Conservation (phyloP, 192 early-diverging fungal genomes). For the Coemansia pectinata region DNA sequence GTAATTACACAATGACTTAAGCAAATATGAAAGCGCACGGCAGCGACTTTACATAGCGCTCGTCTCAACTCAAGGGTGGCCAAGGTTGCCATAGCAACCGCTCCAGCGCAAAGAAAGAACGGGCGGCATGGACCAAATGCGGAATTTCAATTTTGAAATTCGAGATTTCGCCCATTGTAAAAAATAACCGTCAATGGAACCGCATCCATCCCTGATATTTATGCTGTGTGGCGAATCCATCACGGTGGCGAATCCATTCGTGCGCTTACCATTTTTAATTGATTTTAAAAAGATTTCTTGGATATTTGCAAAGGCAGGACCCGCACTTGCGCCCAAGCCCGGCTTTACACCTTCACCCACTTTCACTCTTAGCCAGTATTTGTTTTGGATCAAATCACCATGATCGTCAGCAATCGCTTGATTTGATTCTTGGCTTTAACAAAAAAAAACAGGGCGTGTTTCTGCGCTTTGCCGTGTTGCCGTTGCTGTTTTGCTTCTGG, state of each 20-base stretch:
- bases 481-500: too few relatives aligned
- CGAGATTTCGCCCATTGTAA: background rate
- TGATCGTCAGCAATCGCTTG: background rate
- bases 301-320: background rate
- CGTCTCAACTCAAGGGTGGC: background rate
- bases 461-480: too few relatives aligned
- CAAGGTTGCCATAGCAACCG: background rate
- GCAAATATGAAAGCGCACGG: background rate
- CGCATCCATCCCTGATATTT: background rate
- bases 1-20: background rate
- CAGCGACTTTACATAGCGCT: background rate
- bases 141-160: background rate
- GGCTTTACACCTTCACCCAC: background rate
- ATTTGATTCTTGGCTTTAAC: background rate
- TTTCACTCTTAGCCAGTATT: background rate
- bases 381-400: background rate
- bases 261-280: constrained; percentile 10
- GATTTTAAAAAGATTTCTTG: background rate
- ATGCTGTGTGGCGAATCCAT: background rate
- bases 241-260: constrained; percentile 4
- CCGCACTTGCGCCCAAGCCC: background rate
- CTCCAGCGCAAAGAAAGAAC: background rate
- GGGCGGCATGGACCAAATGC: background rate
- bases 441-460: too few relatives aligned
- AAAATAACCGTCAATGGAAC: background rate